Evolutionary conservation across 2,329 filamentous ascomycete species (phyloP), one percentile per base, ranked within the genome.

Genomic region (Colletotrichum horii): DNA sequence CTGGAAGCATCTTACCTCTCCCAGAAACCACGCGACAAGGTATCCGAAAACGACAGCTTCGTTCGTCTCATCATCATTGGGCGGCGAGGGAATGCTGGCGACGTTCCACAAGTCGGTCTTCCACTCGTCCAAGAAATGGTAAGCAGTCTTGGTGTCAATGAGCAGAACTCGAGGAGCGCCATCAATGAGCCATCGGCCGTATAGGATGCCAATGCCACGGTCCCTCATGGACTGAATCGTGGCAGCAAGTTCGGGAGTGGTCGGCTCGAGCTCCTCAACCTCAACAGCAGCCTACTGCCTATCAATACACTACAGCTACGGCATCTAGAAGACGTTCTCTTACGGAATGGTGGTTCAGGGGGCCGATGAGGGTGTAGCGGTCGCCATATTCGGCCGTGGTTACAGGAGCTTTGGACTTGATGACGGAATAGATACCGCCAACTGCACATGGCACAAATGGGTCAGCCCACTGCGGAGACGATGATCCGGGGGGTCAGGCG

Each of bases 301-400:
- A 71, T 77, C 71, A 78, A 75, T 68, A 68, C 24, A 22, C 14
- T 58, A 34, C 16, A 16, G 28, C 26, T 26, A 14, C 22, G 8
- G 30, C 26, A 43, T n/a, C 26, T 8, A 66, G 16, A 19, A n/a
- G 34, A 9, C 8, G 15, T 48, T 66, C 58, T 83, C 94, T 82
- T 90, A 97, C 95, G 79, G 97, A 98, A 81, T 94, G 91, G 83
- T 94, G 93, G 87, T 98, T 98, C 83, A 98, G 93, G 74, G 97
- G 97, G 3, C 97, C 97, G 84, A 99, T 96, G 79, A 98, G 91
- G 32, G 95, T 98, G 86, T 99, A 99, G 79, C 95, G 93, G 76
- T 98, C 96, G 85, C 97, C 97, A 97, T 98, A 99, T 86, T 99
- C 97, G 77, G 96, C 96, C 1, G 96, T 98, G 58, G 97, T 98